Evolutionary conservation across 495 filamentous ascomycete genomes (phyloP), one percentile per base, ranked within the genome.

Genomic region (Penicillium canariense): DNA sequence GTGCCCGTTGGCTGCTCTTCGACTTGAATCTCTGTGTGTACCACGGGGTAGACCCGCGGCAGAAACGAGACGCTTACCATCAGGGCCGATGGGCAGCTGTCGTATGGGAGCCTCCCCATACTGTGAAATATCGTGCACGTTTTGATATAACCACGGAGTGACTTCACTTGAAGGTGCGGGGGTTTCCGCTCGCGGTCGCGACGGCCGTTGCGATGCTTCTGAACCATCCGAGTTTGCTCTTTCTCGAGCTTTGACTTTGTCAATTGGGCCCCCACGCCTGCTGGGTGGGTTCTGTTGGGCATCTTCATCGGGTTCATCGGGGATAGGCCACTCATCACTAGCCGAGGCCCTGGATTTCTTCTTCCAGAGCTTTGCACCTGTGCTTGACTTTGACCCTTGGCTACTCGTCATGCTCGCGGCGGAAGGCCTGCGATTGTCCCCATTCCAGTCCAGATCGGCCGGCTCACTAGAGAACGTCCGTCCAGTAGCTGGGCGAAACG

Each of bases 111-210:
- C 90, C 68, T 93, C 88, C 22, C 90, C 90, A 66, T 87, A 89
- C 49, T 86, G 84, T 18, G 84, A 80, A 51, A 95, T 87, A 65
- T 96, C 90, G 68, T 91, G 84, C 57, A 80, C 84, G 66, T 94
- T 90, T 72, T 98, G 94, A 70, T 92, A 97, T 39, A 95, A 75
- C 83, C 96, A 98, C 11, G 94, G 94, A 20, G 93, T 92, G 45
- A 98, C 90, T 63, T 97, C 94, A 63, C 88, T 92, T 12, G 92
- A 91, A 30, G 91, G 90, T 35, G 90, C 76, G n/a, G 93, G 89
- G 17, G 86, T 93, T 38, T 53, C 55, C 9, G 65, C 46, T 43
- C 87, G 80, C 50, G 92, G 89, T 48, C 90, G 77, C 5, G 89
- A 88, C 35, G 74, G 77, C 23, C 79, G 76, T 5, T 88, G 87